phyloP scores from a whole-genome alignment of 768 basidiomycete species.

The Tulasnella sp. region DNA sequence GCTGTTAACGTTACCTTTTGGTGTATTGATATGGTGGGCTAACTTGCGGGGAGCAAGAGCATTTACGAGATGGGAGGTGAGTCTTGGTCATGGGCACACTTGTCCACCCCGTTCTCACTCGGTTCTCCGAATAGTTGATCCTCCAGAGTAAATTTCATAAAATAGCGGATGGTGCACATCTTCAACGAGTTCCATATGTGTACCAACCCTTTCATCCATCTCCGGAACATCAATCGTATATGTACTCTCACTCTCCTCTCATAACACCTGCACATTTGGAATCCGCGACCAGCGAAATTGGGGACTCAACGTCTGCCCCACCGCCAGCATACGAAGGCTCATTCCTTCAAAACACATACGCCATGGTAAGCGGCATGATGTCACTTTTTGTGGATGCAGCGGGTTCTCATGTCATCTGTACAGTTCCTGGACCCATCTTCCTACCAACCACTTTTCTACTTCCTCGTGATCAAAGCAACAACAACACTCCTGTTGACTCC shows the following conservation, averaged over 20 bases:
- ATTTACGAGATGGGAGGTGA: conserved; percentile 59
- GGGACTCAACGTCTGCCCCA: conserved; percentile 18
- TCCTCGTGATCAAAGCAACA: conserved; percentile 72
- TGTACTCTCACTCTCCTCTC: conserved; percentile 5
- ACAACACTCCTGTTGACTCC: conserved; percentile 58
- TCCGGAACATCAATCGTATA: background rate
- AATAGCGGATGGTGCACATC: background rate
- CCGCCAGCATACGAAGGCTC: conserved; percentile 43
- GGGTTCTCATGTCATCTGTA: background rate
- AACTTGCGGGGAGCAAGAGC: conserved; percentile 52
- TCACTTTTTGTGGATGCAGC: background rate
- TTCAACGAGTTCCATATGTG: background rate
- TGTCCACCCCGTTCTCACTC: background rate
- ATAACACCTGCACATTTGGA: conserved; percentile 1
- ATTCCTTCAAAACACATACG: conserved; percentile 70
- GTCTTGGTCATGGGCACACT: conserved; percentile 15
- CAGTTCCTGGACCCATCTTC: conserved; percentile 74
- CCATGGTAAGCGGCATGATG: conserved; percentile 44
- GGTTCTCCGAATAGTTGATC: background rate
- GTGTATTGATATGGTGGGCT: conserved; percentile 27
- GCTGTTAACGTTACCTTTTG: conserved; percentile 65
- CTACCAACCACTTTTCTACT: conserved; percentile 78
- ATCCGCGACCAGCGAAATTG: background rate
- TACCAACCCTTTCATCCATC: conserved; percentile 8
- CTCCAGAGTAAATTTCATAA: conserved; percentile 14